These are phyloP conservation scores for Ogataea angusta DNA, from an alignment of 805 yeast genomes.

Conservation along the genomic window DNA sequence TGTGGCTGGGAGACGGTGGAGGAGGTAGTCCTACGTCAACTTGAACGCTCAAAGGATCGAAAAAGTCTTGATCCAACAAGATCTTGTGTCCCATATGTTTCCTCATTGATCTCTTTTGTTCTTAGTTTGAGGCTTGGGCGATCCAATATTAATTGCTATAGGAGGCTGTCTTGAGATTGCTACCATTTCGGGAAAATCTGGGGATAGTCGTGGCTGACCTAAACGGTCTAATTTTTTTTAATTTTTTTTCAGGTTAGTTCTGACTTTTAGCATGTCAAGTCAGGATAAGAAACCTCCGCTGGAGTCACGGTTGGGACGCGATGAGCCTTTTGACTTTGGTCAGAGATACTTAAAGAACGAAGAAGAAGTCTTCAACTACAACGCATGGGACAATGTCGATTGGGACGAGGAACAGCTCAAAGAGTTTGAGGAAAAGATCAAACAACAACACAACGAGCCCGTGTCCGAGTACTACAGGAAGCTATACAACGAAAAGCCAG, in stretches of 20 bases:
- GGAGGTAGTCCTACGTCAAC: constrained; percentile 13
- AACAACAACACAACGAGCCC: constrained; percentile 73
- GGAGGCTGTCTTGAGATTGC: constrained; percentile 19
- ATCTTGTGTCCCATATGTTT: constrained; percentile 27
- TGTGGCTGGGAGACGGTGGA: background rate
- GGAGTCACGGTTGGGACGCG: constrained; percentile 71
- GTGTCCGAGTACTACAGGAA: constrained; percentile 85
- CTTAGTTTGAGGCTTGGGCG: background rate
- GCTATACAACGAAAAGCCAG: constrained; percentile 79
- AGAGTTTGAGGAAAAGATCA: constrained; percentile 71
- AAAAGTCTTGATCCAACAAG: constrained; percentile 22
- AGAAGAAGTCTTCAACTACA: constrained; percentile 84
- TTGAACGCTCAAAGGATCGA: constrained; percentile 11
- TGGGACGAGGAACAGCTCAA: constrained; percentile 89
- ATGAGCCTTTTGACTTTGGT: constrained; percentile 89
- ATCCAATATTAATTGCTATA: background rate
- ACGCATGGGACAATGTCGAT: constrained; percentile 97
- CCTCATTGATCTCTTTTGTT: constrained; percentile 12
- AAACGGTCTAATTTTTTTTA: constrained; percentile 7
- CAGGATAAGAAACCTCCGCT: constrained; percentile 40
- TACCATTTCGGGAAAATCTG: constrained; percentile 20
- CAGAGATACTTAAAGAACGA: constrained; percentile 70
- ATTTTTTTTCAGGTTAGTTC: background rate
- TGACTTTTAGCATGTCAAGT: background rate
- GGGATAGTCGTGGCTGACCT: constrained; percentile 15